These are phyloP conservation scores for Vishniacozyma victoriae DNA, from an alignment of 768 basidiomycete genomes.

Conservation along the genomic window DNA sequence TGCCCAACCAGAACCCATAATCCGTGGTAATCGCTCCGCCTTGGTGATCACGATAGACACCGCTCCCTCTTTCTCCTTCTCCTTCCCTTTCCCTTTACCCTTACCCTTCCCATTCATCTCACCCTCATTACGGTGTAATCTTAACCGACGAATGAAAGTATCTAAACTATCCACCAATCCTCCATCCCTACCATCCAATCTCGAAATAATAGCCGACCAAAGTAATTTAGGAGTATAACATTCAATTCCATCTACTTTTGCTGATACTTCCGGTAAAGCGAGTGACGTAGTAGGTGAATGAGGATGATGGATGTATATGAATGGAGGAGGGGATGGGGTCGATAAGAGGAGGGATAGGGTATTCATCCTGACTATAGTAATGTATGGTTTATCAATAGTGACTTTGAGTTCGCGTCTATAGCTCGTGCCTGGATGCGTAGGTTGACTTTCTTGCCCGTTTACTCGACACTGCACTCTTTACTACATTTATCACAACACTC, in stretches of 20 bases:
- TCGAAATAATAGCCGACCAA: constrained; percentile 17
- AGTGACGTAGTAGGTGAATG: constrained; percentile 31
- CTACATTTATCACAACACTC: too few relatives aligned
- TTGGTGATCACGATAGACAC: constrained; percentile 24
- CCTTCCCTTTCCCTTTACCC: constrained; percentile 21
- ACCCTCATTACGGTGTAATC: not conserved
- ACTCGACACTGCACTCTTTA: too few relatives aligned
- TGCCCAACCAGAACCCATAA: constrained; percentile 31
- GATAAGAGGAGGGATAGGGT: constrained; percentile 17
- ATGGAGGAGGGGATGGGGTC: constrained; percentile 20
- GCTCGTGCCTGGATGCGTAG: too few relatives aligned
- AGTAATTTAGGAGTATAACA: constrained; percentile 22
- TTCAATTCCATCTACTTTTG: constrained; percentile 21
- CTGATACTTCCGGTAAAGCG: not conserved
- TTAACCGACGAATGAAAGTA: too few relatives aligned
- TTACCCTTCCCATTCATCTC: constrained; percentile 7
- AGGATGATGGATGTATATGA: constrained; percentile 45
- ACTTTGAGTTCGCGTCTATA: too few relatives aligned
- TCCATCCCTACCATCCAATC: not conserved
- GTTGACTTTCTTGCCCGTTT: too few relatives aligned
- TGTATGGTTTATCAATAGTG: too few relatives aligned
- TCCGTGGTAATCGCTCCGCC: constrained; percentile 23
- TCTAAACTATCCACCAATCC: not conserved
- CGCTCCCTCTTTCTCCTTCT: constrained; percentile 2
- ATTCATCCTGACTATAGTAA: constrained; percentile 9